phyloP scores from a whole-genome alignment of 1,284 basidiomycete genomes.

The Abortiporus biennis region DNA sequence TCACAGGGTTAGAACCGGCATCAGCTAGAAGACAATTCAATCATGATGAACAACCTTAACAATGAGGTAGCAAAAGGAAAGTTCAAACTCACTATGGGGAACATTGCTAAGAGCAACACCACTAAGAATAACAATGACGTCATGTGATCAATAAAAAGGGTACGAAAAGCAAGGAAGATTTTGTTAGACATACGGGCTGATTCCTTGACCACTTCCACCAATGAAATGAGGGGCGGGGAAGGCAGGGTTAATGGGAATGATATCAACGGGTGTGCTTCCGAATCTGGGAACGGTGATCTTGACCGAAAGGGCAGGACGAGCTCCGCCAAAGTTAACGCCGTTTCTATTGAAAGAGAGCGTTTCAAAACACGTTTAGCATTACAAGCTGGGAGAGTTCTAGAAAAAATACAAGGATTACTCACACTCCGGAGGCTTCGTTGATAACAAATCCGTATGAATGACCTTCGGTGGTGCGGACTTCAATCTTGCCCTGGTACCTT shows the following conservation, averaged over 20 bases:
- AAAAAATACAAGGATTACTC: slow-evolving; percentile 15
- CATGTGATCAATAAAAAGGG: neutral
- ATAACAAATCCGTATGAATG: slow-evolving; percentile 28
- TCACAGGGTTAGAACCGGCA: neutral
- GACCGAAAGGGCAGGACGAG: slow-evolving; percentile 27
- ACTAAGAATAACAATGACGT: slow-evolving; percentile 1
- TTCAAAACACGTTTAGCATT: no score
- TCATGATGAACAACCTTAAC: neutral
- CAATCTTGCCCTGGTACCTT: slow-evolving; percentile 32
- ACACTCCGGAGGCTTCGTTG: slow-evolving; percentile 25
- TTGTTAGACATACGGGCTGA: neutral
- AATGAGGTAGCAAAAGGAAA: no score
- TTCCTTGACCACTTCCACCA: slow-evolving; percentile 16
- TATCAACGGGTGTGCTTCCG: slow-evolving; percentile 20
- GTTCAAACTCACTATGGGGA: slow-evolving; percentile 9
- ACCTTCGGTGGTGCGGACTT: slow-evolving; percentile 26
- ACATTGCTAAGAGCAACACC: slow-evolving; percentile 6
- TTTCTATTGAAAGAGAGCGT: slow-evolving; percentile 22
- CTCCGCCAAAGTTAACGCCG: slow-evolving; percentile 25
- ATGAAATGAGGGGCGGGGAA: slow-evolving; percentile 31
- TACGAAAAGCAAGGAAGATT: slow-evolving; percentile 1
- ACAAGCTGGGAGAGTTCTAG: no score
- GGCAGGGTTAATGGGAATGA: slow-evolving; percentile 29
- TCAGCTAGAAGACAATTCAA: neutral
- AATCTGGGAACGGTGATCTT: slow-evolving; percentile 21